phyloP scores from a whole-genome alignment of 345 rosid species.

The Rhodomyrtus tomentosa region DNA sequence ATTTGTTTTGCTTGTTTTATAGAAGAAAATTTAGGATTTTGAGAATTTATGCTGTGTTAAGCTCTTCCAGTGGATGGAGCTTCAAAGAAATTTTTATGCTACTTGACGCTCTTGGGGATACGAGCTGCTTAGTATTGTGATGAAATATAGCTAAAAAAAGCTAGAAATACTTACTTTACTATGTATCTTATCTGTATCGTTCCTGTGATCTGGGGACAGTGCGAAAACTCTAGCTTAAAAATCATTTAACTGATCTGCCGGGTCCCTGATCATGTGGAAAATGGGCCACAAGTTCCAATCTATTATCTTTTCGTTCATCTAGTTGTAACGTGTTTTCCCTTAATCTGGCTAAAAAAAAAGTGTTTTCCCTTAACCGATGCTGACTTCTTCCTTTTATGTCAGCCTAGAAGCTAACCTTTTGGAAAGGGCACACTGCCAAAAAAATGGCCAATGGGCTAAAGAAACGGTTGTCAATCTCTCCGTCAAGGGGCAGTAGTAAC shows the following conservation, averaged over 20 bases:
- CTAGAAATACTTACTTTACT: neutral
- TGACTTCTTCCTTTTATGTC: neutral
- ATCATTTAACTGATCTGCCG: neutral
- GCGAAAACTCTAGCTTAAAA: neutral
- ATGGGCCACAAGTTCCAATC: neutral
- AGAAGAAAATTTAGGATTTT: neutral
- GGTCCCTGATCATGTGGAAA: neutral
- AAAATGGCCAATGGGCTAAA: neutral
- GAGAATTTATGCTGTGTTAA: neutral
- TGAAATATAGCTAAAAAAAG: neutral
- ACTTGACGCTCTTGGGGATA: neutral
- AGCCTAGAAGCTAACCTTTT: neutral
- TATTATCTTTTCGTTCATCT: neutral
- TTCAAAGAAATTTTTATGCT: neutral
- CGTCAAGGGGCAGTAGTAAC: neutral
- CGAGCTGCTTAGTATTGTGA: neutral
- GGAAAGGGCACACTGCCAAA: neutral
- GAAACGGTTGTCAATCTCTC: neutral
- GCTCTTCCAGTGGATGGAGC: neutral
- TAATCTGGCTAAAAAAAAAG: neutral
- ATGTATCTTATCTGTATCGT: neutral
- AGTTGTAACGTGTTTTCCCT: neutral
- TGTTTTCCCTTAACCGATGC: neutral
- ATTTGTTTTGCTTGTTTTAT: neutral
- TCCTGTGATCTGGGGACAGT: neutral